These are phyloP conservation scores for Auriscalpium vulgare DNA, from an alignment of 768 basidiomycete species.

Conservation along the genomic window DNA sequence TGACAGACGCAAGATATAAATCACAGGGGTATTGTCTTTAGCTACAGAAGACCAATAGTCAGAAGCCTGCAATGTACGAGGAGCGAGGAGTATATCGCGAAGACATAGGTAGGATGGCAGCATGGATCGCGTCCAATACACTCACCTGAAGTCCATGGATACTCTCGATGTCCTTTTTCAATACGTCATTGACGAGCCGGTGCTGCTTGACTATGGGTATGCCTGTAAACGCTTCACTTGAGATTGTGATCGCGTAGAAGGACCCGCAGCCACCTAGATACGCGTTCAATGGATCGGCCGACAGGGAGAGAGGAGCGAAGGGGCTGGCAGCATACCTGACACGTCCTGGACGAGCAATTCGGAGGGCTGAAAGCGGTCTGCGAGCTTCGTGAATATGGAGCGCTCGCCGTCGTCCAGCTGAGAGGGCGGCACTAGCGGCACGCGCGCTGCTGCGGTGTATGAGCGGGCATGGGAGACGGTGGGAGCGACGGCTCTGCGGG, in stretches of 20 bases:
- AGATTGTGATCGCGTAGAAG: slow-evolving; percentile 90
- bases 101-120: background rate
- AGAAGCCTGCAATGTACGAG: too few relatives aligned
- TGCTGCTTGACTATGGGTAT: slow-evolving; percentile 90
- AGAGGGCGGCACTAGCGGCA: slow-evolving; percentile 8
- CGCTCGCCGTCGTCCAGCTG: slow-evolving; percentile 54
- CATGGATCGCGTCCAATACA: background rate
- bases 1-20: too few relatives aligned
- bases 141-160: slow-evolving; percentile 93
- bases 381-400: slow-evolving; percentile 64
- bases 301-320: background rate
- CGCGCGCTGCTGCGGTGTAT: slow-evolving; percentile 11
- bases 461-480: slow-evolving; percentile 10
- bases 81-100: background rate
- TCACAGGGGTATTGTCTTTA: too few relatives aligned
- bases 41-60: too few relatives aligned
- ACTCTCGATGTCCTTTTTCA: slow-evolving; percentile 83
- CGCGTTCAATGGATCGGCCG: background rate
- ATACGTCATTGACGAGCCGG: slow-evolving; percentile 72
- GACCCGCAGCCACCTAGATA: slow-evolving; percentile 86
- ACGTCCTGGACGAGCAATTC: slow-evolving; percentile 85
- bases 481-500: slow-evolving; percentile 14
- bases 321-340: slow-evolving; percentile 57
- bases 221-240: slow-evolving; percentile 80
- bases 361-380: slow-evolving; percentile 67